A percentile compares a stretch with the other conserved stretches of the same genome.
phyloP scores from a whole-genome alignment of 352 stramenopile species.

The Globisporangium nagaii region DNA sequence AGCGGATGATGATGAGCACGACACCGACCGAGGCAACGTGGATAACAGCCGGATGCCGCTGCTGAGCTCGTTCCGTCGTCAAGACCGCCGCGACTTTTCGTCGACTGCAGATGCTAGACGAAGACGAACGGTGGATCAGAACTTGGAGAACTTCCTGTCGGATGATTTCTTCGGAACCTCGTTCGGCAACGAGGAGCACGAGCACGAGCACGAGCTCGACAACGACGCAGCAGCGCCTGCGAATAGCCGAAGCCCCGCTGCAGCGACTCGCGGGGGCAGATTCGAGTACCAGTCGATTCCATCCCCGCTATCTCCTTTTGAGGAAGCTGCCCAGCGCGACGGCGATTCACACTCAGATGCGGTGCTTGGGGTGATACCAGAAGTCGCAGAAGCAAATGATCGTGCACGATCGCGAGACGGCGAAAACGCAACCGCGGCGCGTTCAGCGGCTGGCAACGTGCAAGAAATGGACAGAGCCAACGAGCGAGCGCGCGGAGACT shows the following conservation, averaged over 20 bases:
- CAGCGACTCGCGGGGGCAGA: not conserved
- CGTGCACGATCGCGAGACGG: constrained; percentile 12
- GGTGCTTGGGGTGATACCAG: constrained; percentile 48
- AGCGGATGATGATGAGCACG: constrained; percentile 15
- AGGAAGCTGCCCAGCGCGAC: constrained; percentile 1
- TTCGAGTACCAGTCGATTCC: constrained; percentile 15
- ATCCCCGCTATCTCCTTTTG: constrained; percentile 16
- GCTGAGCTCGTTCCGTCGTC: constrained; percentile 33
- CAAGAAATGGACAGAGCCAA: not conserved
- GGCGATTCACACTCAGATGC: not conserved
- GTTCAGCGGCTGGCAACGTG: not conserved
- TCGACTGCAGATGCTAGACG: constrained; percentile 15
- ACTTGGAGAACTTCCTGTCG: constrained; percentile 42
- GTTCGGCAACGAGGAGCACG: constrained; percentile 20
- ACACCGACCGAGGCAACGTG: constrained; percentile 19
- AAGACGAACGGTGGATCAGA: constrained; percentile 23
- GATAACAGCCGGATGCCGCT: constrained; percentile 61
- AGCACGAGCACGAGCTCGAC: constrained; percentile 23
- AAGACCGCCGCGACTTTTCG: constrained; percentile 13
- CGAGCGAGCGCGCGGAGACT: constrained; percentile 13
- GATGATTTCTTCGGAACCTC: constrained; percentile 72
- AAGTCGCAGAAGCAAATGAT: constrained; percentile 57
- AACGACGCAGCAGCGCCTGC: constrained; percentile 10
- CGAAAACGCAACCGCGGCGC: constrained; percentile 8
- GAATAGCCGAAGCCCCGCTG: constrained; percentile 9